These are phyloP conservation scores for Colletotrichum scovillei DNA, from an alignment of 2,329 filamentous ascomycete species.

Conservation along the genomic window DNA sequence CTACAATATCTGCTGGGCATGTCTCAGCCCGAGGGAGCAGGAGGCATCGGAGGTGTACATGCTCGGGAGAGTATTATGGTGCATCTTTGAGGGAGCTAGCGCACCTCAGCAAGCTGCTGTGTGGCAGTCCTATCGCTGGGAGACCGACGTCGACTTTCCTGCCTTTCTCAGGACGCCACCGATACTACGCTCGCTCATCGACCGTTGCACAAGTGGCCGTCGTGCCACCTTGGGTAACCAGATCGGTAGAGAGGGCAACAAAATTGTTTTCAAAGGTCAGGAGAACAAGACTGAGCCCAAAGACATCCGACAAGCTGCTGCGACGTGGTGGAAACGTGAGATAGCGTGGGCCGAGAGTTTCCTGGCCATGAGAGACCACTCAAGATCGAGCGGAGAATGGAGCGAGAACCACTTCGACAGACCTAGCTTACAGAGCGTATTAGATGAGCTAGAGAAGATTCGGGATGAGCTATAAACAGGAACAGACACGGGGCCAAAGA, in stretches of 20 bases:
- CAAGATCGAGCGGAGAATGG: constrained; percentile 55
- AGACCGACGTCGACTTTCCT: constrained; percentile 68
- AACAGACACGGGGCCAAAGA: not conserved
- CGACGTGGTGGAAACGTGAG: constrained; percentile 61
- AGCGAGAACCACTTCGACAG: constrained; percentile 62
- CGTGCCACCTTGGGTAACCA: constrained; percentile 55
- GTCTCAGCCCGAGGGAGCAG: constrained; percentile 61
- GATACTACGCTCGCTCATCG: constrained; percentile 58
- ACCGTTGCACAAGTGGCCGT: constrained; percentile 63
- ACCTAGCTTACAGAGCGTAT: constrained; percentile 58
- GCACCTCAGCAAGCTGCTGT: constrained; percentile 67
- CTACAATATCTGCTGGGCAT: constrained; percentile 68
- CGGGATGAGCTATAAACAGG: constrained; percentile 40
- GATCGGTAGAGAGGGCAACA: constrained; percentile 58
- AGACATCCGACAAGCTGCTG: constrained; percentile 51
- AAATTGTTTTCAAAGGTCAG: constrained; percentile 55
- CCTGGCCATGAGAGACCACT: constrained; percentile 52
- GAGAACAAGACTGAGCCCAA: constrained; percentile 47
- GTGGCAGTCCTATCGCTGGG: constrained; percentile 69
- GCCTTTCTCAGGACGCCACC: constrained; percentile 59
- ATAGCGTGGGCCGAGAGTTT: constrained; percentile 60
- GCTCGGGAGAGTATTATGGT: constrained; percentile 71
- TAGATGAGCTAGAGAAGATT: constrained; percentile 34
- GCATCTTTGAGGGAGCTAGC: constrained; percentile 70
- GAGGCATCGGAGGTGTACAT: constrained; percentile 72